Base-by-base conservation (phyloP, 2,329 filamentous ascomycete genomes). In the Diaporthe ilicicola region DNA sequence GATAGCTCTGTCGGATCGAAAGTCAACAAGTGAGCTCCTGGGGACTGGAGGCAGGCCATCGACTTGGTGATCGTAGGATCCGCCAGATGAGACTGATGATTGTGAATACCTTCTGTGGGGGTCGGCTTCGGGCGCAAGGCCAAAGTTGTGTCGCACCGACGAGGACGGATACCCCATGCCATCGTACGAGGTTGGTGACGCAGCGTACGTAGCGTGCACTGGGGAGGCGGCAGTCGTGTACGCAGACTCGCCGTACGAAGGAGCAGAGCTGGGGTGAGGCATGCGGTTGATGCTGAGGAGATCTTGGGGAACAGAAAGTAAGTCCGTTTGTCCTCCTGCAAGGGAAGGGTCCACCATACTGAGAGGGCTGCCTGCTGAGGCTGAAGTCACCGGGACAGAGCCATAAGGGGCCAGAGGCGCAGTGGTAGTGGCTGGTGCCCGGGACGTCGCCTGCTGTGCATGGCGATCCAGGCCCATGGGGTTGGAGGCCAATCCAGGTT, bases 301-400 rank as follows among this genome's bases (percentile, higher is more conserved):
- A 84, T 97, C 94, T 92, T 93, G 90, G 75, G 89, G 86, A 81
- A 89, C 83, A 82, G 87, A 90, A 84, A 93, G 90, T 88, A 93
- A 88, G 87, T 84, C 91, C 86, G 79, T 89, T 82, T 85, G 88
- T 84, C 82, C 56, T 62, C 56, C 86, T 84, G 84, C 88, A 89
- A 81, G 88, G 80, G 80, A 86, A 86, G 81, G 87, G 83, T 84
- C 83, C 74, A 81, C 74, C 77, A 83, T 82, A 81, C 88, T 85
- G 80, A 88, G 85, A 84, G 92, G 89, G 83, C 85, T 90, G 90
- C 90, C 91, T 86, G 95, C 86, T 80, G 94, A 90, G 73, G 93
- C 88, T 70, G 92, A 89, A 56, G 92, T 89, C 74, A 95, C 90
- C 70, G 93, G 90, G 79, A 94, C 88, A 44, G 88, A 90, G 62